Base-by-base conservation (phyloP, 2,329 filamentous ascomycete species). In the Penicillium sp. region DNA sequence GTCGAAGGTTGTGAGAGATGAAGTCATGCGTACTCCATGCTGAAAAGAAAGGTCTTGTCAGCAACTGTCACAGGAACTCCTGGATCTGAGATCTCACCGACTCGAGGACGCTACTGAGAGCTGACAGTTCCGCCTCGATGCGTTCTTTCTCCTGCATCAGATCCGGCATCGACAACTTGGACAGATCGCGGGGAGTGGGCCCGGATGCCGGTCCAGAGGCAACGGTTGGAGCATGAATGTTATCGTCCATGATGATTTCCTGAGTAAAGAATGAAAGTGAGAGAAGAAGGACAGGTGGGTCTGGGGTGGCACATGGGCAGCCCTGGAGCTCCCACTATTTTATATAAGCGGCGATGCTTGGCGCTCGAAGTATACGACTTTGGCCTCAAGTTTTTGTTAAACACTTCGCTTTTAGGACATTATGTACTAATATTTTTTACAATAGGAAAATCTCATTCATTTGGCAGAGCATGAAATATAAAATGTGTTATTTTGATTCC, bases 1-100 rank as follows among this genome's bases (percentile, higher is more conserved):
- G 75, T 97, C 94, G 58, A 86, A 84, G 15, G 93, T 97, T 25
- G 91, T 85, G 38, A 99, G 83, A 55, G 85, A 81, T 8, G 94
- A 97, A 66, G 88, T 87, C 94, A 99, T 99, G 66, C 89, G 87
- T 50, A 96, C 93, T 42, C 88, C 86, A 79, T 97, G 93, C 92
- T 97, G 66, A n/a, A 61, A 25, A 35, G 29, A 41, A 54, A 47
- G 8, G 46, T 16, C 47, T n/a, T 18, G 41, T 68, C 45, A 65
- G 57, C 59, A 60, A 37, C 18, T 34, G 32, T 27, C 21, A 45
- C 6, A 34, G 15, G 25, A 21, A 16, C 4, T 12, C 32, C n/a
- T 13, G 6, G 32, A 13, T 34, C 23, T 44, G 39, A 8, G 3
- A 52, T 72, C 83, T 66, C 77, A 96, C 92, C 62, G 91, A 94